A percentile compares a stretch with the other conserved stretches of the same genome.
Evolutionary conservation across 2,329 filamentous ascomycete species (phyloP).

Genomic region (Emericellopsis cladophorae): DNA sequence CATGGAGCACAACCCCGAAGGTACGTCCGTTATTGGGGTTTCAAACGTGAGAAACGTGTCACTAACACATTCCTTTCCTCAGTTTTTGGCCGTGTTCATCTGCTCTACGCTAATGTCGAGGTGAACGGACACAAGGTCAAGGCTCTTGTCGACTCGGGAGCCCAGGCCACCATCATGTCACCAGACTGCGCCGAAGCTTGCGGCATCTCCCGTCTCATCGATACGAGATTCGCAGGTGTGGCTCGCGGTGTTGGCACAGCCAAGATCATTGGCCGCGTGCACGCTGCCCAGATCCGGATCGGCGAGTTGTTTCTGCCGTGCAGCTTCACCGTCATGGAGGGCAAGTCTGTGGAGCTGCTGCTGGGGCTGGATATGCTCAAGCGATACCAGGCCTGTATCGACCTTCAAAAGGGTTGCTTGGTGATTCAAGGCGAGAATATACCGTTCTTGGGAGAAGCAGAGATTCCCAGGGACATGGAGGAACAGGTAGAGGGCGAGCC

Average conservation of each 20-base stretch:
- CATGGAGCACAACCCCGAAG: constrained; percentile 95
- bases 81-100: constrained; percentile 92
- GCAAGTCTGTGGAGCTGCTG: constrained; percentile 87
- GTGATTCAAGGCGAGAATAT: constrained; percentile 84
- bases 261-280: constrained; percentile 85
- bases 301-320: constrained; percentile 78
- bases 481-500: constrained; percentile 68
- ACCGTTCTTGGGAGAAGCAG: constrained; percentile 79
- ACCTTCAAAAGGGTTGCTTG: constrained; percentile 72
- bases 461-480: constrained; percentile 80
- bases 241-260: constrained; percentile 91
- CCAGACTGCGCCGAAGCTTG: constrained; percentile 82
- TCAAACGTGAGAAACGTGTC: not conserved
- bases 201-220: constrained; percentile 91
- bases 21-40: constrained; percentile 26
- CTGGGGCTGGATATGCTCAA: constrained; percentile 95
- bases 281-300: constrained; percentile 90
- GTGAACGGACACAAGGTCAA: constrained; percentile 90
- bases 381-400: constrained; percentile 85
- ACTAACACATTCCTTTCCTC: constrained; percentile 2
- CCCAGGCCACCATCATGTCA: constrained; percentile 98
- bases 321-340: constrained; percentile 99
- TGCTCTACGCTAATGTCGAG: constrained; percentile 92
- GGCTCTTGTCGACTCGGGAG: constrained; percentile 92
- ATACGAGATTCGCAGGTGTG: constrained; percentile 82